Conservation (phyloP, 441 rosid genomes). For the Gossypium armourianum region DNA sequence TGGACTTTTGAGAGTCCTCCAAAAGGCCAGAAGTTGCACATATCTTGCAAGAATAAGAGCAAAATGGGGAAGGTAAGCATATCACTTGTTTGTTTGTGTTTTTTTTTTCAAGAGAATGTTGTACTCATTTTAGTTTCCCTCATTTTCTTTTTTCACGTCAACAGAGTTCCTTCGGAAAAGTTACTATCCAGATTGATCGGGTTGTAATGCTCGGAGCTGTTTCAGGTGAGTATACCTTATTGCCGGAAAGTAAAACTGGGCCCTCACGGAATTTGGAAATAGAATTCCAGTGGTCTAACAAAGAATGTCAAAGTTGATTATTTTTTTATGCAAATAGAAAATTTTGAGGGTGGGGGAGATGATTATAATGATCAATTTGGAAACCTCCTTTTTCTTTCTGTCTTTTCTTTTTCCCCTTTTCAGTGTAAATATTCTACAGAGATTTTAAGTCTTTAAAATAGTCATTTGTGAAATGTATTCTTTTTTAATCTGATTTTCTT, state of each 20-base stretch:
- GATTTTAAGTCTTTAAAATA: conserved; percentile 17
- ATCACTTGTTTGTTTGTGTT: not conserved
- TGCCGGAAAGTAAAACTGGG: conserved; percentile 92
- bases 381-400: not conserved
- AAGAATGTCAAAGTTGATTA: conserved; percentile 12
- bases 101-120: not conserved
- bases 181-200: conserved; percentile 88
- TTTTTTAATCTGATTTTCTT: conserved; percentile 30
- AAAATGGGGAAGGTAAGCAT: conserved; percentile 94
- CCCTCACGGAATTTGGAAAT: conserved; percentile 83
- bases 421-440: conserved; percentile 30
- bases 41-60: conserved; percentile 94
- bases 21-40: conserved; percentile 89
- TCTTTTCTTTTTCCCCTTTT: conserved; percentile 22
- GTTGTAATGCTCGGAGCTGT: conserved; percentile 97
- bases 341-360: conserved; percentile 10
- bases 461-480: conserved; percentile 33
- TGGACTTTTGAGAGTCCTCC: conserved; percentile 98
- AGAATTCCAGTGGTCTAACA: conserved; percentile 96
- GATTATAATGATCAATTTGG: conserved; percentile 14
- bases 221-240: conserved; percentile 72
- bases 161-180: conserved; percentile 97
- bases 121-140: not conserved
- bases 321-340: conserved; percentile 12
- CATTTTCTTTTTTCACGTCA: not conserved